These are phyloP conservation scores for Ocimum tenuiflorum DNA, from an alignment of 257 asterid genomes.

Conservation along the genomic window DNA sequence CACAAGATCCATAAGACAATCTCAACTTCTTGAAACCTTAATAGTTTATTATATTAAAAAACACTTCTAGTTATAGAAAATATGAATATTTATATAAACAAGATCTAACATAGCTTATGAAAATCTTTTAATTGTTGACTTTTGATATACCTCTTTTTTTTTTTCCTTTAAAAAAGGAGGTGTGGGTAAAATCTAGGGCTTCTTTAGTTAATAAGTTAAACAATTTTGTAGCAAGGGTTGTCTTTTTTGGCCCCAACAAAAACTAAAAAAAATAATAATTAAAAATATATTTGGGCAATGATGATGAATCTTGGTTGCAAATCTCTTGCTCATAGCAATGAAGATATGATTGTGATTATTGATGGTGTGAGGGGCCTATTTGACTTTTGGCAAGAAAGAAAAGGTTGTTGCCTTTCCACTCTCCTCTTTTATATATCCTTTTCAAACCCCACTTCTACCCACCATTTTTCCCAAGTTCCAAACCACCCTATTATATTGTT, in stretches of 20 bases:
- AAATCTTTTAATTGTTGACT: neutral
- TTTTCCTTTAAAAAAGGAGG: neutral
- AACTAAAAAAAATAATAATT: slow-evolving; percentile 10
- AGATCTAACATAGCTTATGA: neutral
- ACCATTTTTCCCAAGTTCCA: slow-evolving; percentile 60
- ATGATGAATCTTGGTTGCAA: slow-evolving; percentile 74
- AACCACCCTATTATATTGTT: slow-evolving; percentile 56
- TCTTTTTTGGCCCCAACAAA: slow-evolving; percentile 27
- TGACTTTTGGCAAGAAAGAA: slow-evolving; percentile 78
- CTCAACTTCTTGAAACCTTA: too few species aligned
- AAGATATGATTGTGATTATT: slow-evolving; percentile 45
- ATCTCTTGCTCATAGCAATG: slow-evolving; percentile 44
- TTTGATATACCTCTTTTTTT: neutral
- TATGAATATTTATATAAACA: neutral
- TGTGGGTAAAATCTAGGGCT: slow-evolving; percentile 1
- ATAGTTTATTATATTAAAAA: too few species aligned
- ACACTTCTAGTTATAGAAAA: neutral
- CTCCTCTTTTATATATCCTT: slow-evolving; percentile 16
- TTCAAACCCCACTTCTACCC: slow-evolving; percentile 69
- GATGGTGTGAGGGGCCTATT: slow-evolving; percentile 47
- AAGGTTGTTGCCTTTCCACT: slow-evolving; percentile 71
- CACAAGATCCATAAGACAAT: too few species aligned
- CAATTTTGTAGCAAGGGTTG: slow-evolving; percentile 22
- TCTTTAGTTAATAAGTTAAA: too few species aligned
- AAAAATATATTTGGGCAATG: slow-evolving; percentile 38